phyloP scores from a whole-genome alignment of 2,329 filamentous ascomycete species.

The Apiospora phragmitis region DNA sequence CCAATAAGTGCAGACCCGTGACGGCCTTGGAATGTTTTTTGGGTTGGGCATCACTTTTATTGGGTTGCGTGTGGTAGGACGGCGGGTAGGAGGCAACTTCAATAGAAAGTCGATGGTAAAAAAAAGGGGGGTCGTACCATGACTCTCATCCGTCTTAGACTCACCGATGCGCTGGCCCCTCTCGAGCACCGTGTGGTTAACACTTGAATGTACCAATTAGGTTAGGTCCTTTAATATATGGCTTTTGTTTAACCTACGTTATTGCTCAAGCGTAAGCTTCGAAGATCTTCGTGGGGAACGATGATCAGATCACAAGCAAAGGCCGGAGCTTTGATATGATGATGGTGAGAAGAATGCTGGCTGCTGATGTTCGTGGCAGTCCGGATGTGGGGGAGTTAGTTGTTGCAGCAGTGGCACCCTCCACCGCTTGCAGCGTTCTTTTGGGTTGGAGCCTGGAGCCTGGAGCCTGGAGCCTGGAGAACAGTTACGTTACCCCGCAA shows the following conservation, averaged over 20 bases:
- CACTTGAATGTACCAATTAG: too few relatives aligned
- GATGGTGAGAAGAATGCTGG: not conserved
- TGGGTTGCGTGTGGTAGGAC: not conserved
- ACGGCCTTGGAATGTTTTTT: not conserved
- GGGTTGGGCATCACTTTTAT: not conserved
- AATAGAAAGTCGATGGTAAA: not conserved
- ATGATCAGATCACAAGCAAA: not conserved
- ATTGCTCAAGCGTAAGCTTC: not conserved
- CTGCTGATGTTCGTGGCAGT: not conserved
- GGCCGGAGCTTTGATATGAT: too few relatives aligned
- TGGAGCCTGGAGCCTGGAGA: too few relatives aligned
- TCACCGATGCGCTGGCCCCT: not conserved
- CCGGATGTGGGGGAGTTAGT: not conserved
- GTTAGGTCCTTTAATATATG: too few relatives aligned
- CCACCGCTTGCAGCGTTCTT: not conserved
- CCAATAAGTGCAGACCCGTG: too few relatives aligned
- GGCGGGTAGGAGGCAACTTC: too few relatives aligned
- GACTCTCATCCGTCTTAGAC: not conserved
- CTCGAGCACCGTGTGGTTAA: not conserved
- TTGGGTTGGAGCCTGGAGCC: too few relatives aligned
- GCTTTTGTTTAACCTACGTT: too few relatives aligned
- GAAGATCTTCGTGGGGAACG: too few relatives aligned
- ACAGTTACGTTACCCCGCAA: not conserved
- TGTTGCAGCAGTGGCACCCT: too few relatives aligned
- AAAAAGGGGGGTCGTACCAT: not conserved